These are phyloP conservation scores for Beta corolliflora DNA, from an alignment of 179 eudicot genomes.

Conservation along the genomic window DNA sequence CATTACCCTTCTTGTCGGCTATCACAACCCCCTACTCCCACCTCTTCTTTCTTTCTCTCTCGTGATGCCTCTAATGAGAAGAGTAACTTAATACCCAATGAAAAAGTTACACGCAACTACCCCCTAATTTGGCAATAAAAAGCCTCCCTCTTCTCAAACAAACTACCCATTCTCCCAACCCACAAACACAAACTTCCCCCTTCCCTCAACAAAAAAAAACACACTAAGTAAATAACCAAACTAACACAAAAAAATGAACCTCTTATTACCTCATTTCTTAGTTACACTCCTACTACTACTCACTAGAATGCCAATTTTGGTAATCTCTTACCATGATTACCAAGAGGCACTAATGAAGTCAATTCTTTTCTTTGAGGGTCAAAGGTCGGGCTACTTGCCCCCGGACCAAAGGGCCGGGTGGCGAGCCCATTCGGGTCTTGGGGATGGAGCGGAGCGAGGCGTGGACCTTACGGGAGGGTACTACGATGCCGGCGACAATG, in stretches of 20 bases:
- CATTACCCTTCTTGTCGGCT: conserved; percentile 43
- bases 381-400: conserved; percentile 81
- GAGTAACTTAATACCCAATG: background rate
- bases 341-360: conserved; percentile 71
- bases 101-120: conserved; percentile 33
- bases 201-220: background rate
- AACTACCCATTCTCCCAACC: conserved; percentile 21
- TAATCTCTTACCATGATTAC: conserved; percentile 53
- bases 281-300: conserved; percentile 14
- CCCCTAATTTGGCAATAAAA: conserved; percentile 30
- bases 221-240: background rate
- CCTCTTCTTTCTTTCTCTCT: conserved; percentile 21
- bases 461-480: conserved; percentile 77
- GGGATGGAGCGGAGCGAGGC: conserved; percentile 54
- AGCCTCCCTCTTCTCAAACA: conserved; percentile 10
- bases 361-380: conserved; percentile 89
- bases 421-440: conserved; percentile 66
- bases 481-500: conserved; percentile 85
- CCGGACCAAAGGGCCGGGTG: conserved; percentile 62
- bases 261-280: background rate
- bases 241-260: conserved; percentile 12
- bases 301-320: conserved; percentile 15
- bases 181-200: conserved; percentile 12
- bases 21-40: conserved; percentile 17
- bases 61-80: conserved; percentile 36